Base-by-base conservation (phyloP, 306 rosid genomes). In the Dryas alaskensis region DNA sequence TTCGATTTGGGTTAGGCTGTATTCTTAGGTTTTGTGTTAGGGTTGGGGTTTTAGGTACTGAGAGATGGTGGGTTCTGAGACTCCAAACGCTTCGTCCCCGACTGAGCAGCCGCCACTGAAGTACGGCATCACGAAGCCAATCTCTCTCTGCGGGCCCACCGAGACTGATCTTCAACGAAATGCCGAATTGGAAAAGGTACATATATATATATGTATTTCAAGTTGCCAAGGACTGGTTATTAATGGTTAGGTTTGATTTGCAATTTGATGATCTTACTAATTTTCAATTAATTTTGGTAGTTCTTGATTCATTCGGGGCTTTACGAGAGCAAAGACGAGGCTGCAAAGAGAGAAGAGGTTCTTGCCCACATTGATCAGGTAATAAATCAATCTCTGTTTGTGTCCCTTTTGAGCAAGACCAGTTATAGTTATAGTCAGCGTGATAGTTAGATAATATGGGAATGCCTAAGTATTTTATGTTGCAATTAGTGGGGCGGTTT, bases 71-170 rank as follows among this genome's bases (percentile, higher is more conserved):
- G 89, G 84, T 73, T 79, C 97, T 31, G 89, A 58, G 67, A 76
- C 74, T 74, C 85, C 85, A 10, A 52, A 25, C 59, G 87, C 80
- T 45, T 71, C 85, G 25, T 76, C 84, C 48, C 67, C 86, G 66
- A 62, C 79, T 39, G 76, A 86, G 1, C 82, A 62, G 61, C 83
- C 81, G 76, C 58, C 86, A 70, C 77, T 73, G 79, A 82, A 59
- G 46, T 76, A 60, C 78, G 92, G 89, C 42, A 87, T 88, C 72
- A 84, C 95, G 10, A 87, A 89, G 12, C 97, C 98, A 22, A 82
- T 94, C 77, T 91, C 92, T 60, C 83, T 88, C 25, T 84, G 97
- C 9, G 97, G 96, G 42, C 99, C 99, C 49, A 77, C 86, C 72
- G 86, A 87, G 7, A 78, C 95, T 14, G 97, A 94, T 87, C 78